phyloP scores from a whole-genome alignment of 148 eudicot genomes.

The Vaccinium vitisidaea region DNA sequence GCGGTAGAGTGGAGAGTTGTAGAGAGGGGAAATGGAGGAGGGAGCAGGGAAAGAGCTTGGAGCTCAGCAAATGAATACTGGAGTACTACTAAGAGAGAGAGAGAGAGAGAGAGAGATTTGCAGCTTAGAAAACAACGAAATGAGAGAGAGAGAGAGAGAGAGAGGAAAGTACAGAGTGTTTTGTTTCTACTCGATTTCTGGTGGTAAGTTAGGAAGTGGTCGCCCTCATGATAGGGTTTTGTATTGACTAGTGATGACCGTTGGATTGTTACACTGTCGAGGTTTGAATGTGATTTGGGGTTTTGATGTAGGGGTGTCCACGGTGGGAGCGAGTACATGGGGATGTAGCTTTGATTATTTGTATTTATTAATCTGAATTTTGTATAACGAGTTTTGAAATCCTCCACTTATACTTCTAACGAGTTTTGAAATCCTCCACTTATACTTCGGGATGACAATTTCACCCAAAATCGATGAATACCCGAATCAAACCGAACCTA shows the following conservation, averaged over 20 bases:
- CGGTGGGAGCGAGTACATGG: neutral
- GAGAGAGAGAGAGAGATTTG: neutral
- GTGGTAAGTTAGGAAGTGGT: constrained; percentile 9
- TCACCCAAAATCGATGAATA: too few species aligned
- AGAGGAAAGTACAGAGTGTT: constrained; percentile 13
- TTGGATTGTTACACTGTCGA: neutral
- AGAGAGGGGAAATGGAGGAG: neutral
- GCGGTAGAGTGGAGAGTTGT: constrained; percentile 12
- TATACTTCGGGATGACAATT: too few species aligned
- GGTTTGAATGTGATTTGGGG: neutral
- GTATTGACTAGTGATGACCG: neutral
- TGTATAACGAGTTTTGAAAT: too few species aligned
- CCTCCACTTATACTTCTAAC: too few species aligned
- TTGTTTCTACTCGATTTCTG: neutral
- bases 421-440: too few species aligned
- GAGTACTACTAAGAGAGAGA: neutral
- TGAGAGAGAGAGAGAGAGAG: neutral
- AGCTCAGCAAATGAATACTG: constrained; percentile 17
- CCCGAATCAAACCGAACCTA: too few species aligned
- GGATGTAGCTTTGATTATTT: neutral
- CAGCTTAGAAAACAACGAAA: constrained; percentile 27
- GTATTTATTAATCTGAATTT: neutral
- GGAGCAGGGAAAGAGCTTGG: neutral
- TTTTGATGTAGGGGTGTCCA: neutral
- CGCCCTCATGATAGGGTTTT: constrained; percentile 4